Percentiles rank a stretch among this genome's conserved stretches.
phyloP scores from a whole-genome alignment of 306 rosid species.

The Cicer cuneatum region DNA sequence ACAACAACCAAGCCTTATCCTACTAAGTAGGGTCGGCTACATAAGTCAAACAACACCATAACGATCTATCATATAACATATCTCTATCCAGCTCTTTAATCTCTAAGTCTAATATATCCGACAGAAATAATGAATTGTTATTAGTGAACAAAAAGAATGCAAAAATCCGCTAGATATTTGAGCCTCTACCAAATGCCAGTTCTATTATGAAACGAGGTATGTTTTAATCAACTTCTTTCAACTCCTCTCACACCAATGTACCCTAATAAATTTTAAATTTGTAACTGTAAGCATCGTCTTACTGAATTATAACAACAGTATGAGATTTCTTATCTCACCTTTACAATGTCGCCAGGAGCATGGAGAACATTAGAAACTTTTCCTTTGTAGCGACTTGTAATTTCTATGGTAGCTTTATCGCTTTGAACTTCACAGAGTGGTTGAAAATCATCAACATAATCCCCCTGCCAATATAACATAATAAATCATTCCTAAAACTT shows the following conservation, averaged over 20 bases:
- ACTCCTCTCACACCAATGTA: conserved; percentile 5
- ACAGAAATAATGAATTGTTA: neutral
- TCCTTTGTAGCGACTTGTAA: conserved; percentile 94
- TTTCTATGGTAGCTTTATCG: conserved; percentile 98
- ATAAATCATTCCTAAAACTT: neutral
- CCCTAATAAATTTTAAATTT: conserved; percentile 7
- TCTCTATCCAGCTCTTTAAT: too few relatives aligned
- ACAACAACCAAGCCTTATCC: too few relatives aligned
- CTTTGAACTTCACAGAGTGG: conserved; percentile 97
- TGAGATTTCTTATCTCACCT: conserved; percentile 55
- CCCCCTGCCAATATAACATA: conserved; percentile 68
- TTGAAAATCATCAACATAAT: conserved; percentile 83
- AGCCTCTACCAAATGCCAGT: neutral
- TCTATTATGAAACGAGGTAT: neutral
- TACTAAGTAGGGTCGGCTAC: too few relatives aligned
- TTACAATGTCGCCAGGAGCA: conserved; percentile 86
- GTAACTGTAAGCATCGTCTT: neutral
- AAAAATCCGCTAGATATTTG: neutral
- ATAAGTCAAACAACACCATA: too few relatives aligned
- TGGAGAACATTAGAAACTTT: conserved; percentile 63
- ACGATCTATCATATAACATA: too few relatives aligned
- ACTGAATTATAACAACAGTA: conserved; percentile 25
- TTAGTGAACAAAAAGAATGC: neutral
- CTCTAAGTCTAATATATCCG: neutral
- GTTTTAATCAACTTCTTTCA: conserved; percentile 2